Evolutionary conservation across 2,329 filamentous ascomycete species (phyloP).

Genomic region (Chaetomium sp.): DNA sequence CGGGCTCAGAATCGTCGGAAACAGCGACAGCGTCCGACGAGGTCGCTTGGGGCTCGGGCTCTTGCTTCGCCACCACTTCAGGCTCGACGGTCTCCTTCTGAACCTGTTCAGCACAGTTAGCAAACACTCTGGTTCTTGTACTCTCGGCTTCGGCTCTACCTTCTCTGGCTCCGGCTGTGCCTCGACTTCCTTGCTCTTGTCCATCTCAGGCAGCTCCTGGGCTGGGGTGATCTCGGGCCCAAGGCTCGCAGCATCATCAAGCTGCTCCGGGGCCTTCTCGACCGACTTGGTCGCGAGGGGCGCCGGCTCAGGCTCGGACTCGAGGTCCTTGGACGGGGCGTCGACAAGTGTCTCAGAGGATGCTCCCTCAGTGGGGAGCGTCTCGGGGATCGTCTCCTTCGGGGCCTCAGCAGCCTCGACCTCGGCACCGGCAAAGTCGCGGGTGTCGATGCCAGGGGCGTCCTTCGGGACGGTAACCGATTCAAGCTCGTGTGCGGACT

Average conservation of each 20-base stretch:
- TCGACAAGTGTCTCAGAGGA: slow-evolving; percentile 17
- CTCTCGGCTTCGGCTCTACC: slow-evolving; percentile 28
- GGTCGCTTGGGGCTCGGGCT: slow-evolving; percentile 27
- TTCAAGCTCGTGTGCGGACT: slow-evolving; percentile 22
- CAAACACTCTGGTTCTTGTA: slow-evolving; percentile 26
- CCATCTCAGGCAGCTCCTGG: slow-evolving; percentile 6
- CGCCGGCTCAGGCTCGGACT: slow-evolving; percentile 16
- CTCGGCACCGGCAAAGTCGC: slow-evolving; percentile 25
- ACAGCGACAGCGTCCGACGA: slow-evolving; percentile 18
- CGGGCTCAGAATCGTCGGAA: slow-evolving; percentile 32
- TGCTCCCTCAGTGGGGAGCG: background rate
- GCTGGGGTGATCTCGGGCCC: slow-evolving; percentile 10
- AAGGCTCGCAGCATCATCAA: slow-evolving; percentile 8
- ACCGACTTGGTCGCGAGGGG: slow-evolving; percentile 5
- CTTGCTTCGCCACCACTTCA: slow-evolving; percentile 24
- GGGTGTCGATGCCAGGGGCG: slow-evolving; percentile 12
- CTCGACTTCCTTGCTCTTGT: slow-evolving; percentile 22
- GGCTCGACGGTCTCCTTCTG: slow-evolving; percentile 22
- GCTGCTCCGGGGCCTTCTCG: slow-evolving; percentile 2
- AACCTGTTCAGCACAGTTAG: slow-evolving; percentile 29
- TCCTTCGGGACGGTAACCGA: slow-evolving; percentile 12
- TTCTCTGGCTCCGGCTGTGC: slow-evolving; percentile 30
- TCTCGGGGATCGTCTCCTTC: background rate
- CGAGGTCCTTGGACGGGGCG: slow-evolving; percentile 8
- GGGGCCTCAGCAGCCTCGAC: slow-evolving; percentile 10